A percentile compares a stretch with the other conserved stretches of the same genome.
Conservation (phyloP, 768 basidiomycete species). For the Butyriboletus loyo region DNA sequence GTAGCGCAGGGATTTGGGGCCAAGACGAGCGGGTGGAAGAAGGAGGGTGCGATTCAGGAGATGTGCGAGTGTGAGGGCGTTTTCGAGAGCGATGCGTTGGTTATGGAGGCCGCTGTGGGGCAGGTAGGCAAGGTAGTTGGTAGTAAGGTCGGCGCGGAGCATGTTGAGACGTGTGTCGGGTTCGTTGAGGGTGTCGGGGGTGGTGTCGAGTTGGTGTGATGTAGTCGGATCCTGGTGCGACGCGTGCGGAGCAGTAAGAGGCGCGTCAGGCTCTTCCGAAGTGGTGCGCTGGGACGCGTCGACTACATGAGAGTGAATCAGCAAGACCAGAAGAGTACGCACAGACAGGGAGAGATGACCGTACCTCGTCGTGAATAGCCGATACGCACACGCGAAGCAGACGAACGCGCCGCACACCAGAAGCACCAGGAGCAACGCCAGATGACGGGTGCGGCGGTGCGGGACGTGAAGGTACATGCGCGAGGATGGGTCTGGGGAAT, state of each 20-base stretch:
- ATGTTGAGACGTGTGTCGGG: slow-evolving; percentile 2
- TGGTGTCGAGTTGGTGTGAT: slow-evolving; percentile 4
- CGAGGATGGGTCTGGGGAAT: slow-evolving; percentile 9
- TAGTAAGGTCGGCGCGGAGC: slow-evolving; percentile 23
- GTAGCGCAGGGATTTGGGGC: slow-evolving; percentile 58
- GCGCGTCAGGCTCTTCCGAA: not conserved
- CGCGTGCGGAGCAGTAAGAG: not conserved
- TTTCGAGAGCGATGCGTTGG: slow-evolving; percentile 83
- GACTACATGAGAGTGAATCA: slow-evolving; percentile 13
- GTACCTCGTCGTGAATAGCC: slow-evolving; percentile 65
- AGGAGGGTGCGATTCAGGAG: slow-evolving; percentile 75
- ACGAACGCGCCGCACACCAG: slow-evolving; percentile 47
- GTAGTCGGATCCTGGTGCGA: not conserved
- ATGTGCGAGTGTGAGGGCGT: slow-evolving; percentile 69
- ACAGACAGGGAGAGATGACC: slow-evolving; percentile 24
- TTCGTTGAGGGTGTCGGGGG: slow-evolving; percentile 34
- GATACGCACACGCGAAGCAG: slow-evolving; percentile 61
- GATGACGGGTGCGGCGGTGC: slow-evolving; percentile 29
- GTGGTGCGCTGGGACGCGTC: slow-evolving; percentile 16
- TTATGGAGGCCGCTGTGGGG: slow-evolving; percentile 87
- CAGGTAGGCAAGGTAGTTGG: slow-evolving; percentile 65
- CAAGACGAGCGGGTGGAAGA: slow-evolving; percentile 72
- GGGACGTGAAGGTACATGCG: slow-evolving; percentile 8
- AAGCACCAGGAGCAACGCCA: slow-evolving; percentile 44
- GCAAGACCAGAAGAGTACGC: slow-evolving; percentile 18